Evolutionary conservation across 2,329 filamentous ascomycete species (phyloP).

Genomic region (Calonectria multiphialidica): DNA sequence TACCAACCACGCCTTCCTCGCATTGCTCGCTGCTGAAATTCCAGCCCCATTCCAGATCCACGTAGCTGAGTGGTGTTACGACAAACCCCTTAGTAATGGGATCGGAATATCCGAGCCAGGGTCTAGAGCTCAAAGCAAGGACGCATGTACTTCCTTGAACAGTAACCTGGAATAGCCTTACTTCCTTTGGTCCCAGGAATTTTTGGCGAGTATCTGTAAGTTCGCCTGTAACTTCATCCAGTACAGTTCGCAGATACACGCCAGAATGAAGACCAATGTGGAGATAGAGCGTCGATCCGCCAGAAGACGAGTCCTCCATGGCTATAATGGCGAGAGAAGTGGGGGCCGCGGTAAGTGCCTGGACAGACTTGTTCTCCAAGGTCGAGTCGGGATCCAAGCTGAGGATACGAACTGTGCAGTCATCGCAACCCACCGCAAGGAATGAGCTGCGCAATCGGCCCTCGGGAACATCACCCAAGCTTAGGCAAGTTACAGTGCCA

Average conservation of each 20-base stretch:
- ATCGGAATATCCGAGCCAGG: slow-evolving; percentile 97
- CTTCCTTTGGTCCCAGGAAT: slow-evolving; percentile 91
- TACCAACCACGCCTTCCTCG: slow-evolving; percentile 92
- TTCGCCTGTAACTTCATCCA: slow-evolving; percentile 96
- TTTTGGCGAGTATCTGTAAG: slow-evolving; percentile 94
- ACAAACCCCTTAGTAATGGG: slow-evolving; percentile 89
- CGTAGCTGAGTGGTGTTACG: slow-evolving; percentile 91
- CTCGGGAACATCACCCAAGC: slow-evolving; percentile 91
- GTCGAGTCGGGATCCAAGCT: slow-evolving; percentile 92
- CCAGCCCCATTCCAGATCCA: slow-evolving; percentile 91
- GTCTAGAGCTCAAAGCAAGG: slow-evolving; percentile 88
- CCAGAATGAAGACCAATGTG: slow-evolving; percentile 97
- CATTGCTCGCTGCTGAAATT: slow-evolving; percentile 97
- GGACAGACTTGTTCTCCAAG: slow-evolving; percentile 92
- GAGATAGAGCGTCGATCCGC: slow-evolving; percentile 89
- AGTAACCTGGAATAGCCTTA: slow-evolving; percentile 91
- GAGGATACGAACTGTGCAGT: slow-evolving; percentile 93
- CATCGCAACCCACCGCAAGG: slow-evolving; percentile 95
- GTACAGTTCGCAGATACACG: slow-evolving; percentile 92
- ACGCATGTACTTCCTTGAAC: slow-evolving; percentile 88
- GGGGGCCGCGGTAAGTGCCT: slow-evolving; percentile 90
- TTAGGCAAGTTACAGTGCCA: slow-evolving; percentile 94
- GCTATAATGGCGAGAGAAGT: slow-evolving; percentile 91
- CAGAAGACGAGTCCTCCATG: slow-evolving; percentile 94
- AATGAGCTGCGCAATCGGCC: slow-evolving; percentile 91